A percentile compares a stretch with the other conserved stretches of the same genome.
phyloP scores from a whole-genome alignment of 495 filamentous ascomycete species.

The Neurospora sp. region DNA sequence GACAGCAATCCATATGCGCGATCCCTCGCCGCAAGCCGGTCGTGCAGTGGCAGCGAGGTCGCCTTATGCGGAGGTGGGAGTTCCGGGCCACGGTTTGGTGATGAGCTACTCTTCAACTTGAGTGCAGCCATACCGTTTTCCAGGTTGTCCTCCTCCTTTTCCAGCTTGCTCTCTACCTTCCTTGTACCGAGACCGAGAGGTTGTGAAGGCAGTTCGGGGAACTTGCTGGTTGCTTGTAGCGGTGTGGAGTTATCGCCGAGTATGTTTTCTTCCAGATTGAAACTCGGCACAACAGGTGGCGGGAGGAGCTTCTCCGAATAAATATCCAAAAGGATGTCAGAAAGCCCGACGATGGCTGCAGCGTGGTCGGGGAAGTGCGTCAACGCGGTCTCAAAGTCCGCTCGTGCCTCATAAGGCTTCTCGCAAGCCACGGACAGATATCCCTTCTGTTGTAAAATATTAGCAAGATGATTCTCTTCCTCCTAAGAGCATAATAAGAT shows the following conservation, averaged over 20 bases:
- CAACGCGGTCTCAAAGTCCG: slow-evolving; percentile 71
- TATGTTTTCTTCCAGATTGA: slow-evolving; percentile 8
- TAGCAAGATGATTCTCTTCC: slow-evolving; percentile 14
- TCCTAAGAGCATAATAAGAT: neutral
- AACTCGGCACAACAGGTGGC: slow-evolving; percentile 30
- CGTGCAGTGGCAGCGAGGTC: slow-evolving; percentile 51
- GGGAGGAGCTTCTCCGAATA: slow-evolving; percentile 54
- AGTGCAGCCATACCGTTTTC: neutral
- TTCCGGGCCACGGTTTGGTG: slow-evolving; percentile 12
- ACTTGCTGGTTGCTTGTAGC: slow-evolving; percentile 6
- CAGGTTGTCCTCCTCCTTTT: neutral
- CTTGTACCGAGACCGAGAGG: slow-evolving; percentile 31
- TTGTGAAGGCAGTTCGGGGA: slow-evolving; percentile 22
- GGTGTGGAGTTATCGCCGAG: neutral
- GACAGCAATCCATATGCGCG: slow-evolving; percentile 75
- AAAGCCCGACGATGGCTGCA: slow-evolving; percentile 69
- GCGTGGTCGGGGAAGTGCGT: slow-evolving; percentile 65
- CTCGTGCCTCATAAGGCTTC: slow-evolving; percentile 55
- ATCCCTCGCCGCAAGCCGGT: slow-evolving; percentile 75
- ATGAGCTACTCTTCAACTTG: neutral
- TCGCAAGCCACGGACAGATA: slow-evolving; percentile 52
- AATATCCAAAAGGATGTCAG: slow-evolving; percentile 78
- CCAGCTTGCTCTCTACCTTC: neutral
- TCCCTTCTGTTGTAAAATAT: slow-evolving; percentile 46
- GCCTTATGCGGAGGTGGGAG: slow-evolving; percentile 37